Evolutionary conservation across 78 protist genomes (phyloP).

Genomic region (Diacronema lutheri): DNA sequence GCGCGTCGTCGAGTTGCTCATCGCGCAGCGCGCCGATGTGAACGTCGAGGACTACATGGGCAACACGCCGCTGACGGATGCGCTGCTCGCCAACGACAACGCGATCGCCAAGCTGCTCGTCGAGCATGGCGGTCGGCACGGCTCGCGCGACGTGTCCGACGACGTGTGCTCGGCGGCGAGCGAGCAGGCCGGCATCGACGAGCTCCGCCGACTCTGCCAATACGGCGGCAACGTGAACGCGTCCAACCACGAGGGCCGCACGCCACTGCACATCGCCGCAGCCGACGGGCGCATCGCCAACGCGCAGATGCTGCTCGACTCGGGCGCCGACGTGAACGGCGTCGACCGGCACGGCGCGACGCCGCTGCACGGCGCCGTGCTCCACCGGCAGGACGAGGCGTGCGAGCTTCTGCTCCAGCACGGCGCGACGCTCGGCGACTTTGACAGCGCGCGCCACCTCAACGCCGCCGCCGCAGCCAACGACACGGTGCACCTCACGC

Average conservation of each 20-base stretch:
- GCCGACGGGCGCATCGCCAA: conserved; percentile 61
- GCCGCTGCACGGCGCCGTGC: conserved; percentile 65
- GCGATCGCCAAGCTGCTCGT: neutral
- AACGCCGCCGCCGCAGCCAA: no score
- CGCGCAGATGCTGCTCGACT: conserved; percentile 32
- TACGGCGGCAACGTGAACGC: neutral
- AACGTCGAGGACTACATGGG: conserved; percentile 50
- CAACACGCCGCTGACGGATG: conserved; percentile 70
- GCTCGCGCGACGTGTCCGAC: neutral
- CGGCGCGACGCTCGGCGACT: no score
- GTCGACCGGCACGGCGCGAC: conserved; percentile 66
- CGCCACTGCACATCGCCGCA: conserved; percentile 75
- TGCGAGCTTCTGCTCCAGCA: conserved; percentile 13
- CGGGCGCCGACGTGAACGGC: conserved; percentile 26
- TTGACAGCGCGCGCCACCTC: no score
- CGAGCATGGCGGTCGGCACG: neutral
- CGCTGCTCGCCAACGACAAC: neutral
- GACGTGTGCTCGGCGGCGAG: neutral
- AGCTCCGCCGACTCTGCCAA: neutral
- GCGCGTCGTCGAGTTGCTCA: conserved; percentile 40
- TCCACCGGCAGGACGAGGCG: neutral
- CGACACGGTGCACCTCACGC: no score
- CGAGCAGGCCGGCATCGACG: neutral
- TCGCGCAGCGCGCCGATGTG: conserved; percentile 30
- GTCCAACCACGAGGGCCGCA: conserved; percentile 53